A percentile compares a stretch with the other conserved stretches of the same genome.
These are phyloP conservation scores for Noccaea caerulescens DNA, from an alignment of 345 rosid genomes.

Conservation along the genomic window DNA sequence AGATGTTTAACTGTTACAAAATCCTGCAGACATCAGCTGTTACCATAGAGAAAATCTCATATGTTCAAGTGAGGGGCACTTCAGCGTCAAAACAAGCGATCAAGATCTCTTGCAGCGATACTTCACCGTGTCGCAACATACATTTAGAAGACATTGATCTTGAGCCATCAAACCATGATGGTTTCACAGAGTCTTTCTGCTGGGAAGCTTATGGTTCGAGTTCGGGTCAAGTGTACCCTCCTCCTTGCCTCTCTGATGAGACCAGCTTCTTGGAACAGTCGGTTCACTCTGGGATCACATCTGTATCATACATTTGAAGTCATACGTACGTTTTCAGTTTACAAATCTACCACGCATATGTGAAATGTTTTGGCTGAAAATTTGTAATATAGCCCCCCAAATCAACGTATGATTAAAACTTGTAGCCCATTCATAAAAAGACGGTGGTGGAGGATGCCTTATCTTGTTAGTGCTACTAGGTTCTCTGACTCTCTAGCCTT, in stretches of 20 bases:
- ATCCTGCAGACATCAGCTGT: constrained; percentile 80
- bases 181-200: constrained; percentile 57
- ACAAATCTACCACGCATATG: constrained; percentile 4
- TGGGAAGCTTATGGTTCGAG: constrained; percentile 83
- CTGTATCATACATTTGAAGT: constrained; percentile 45
- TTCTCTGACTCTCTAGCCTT: constrained; percentile 5
- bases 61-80: constrained; percentile 63
- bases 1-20: neutral
- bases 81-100: constrained; percentile 79
- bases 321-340: neutral
- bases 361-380: neutral
- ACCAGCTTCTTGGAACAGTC: constrained; percentile 54
- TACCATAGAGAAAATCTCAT: constrained; percentile 64
- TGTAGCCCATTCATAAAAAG: neutral
- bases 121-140: constrained; percentile 62
- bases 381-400: neutral
- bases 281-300: constrained; percentile 33
- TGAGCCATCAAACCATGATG: constrained; percentile 46
- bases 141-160: constrained; percentile 70
- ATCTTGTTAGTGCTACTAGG: constrained; percentile 19
- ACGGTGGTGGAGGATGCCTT: constrained; percentile 4
- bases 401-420: neutral
- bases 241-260: constrained; percentile 56
- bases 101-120: constrained; percentile 72
- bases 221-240: constrained; percentile 59